Evolutionary conservation across 306 rosid genomes (phyloP), one percentile per base, ranked within the genome.

Genomic region (Acacia confusa): DNA sequence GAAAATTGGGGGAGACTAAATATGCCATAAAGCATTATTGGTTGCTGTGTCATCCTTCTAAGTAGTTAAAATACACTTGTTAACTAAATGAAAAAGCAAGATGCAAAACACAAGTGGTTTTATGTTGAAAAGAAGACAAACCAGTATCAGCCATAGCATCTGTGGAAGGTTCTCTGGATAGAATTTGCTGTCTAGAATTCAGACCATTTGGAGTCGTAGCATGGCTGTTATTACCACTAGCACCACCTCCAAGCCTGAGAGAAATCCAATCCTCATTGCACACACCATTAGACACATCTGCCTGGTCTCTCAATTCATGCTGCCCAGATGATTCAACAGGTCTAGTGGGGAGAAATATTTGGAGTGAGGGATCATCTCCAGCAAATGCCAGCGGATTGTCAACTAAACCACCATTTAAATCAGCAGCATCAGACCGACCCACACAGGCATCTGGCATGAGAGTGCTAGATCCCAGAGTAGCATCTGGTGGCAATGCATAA

Each of bases 301-400:
- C 84, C 73, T 82, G 92, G 75, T 93, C 94, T 88, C 94, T 92
- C 81, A 90, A 82, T 83, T 93, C 91, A 76, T 91, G 87, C 82
- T 86, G 98, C 74, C 81, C 43, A n/a, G 89, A 85, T 63, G 88
- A 90, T 77, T 85, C 96, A 9, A 87, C 88, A 28, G 98, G 99
- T 82, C 87, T 93, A 34, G 99, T 88, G 70, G 99, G 99, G 81
- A 96, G 99, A 91, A 96, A 96, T 53, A 96, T 92, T 85, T 96
- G 96, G 76, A 96, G 99, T 9, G 99, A 86, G 53, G 97, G 98
- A 83, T 96, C 99, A 44, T 93, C 92, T 76, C 94, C 90, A 41
- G 90, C 81, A 90, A 93, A 91, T 65, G 94, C 90, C 86, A 96
- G 82, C n/a, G 97, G 92, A 85, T 93, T 92, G 84, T 92, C 97